Conservation (phyloP, 1,284 basidiomycete genomes). For the Ustilago sp. region DNA sequence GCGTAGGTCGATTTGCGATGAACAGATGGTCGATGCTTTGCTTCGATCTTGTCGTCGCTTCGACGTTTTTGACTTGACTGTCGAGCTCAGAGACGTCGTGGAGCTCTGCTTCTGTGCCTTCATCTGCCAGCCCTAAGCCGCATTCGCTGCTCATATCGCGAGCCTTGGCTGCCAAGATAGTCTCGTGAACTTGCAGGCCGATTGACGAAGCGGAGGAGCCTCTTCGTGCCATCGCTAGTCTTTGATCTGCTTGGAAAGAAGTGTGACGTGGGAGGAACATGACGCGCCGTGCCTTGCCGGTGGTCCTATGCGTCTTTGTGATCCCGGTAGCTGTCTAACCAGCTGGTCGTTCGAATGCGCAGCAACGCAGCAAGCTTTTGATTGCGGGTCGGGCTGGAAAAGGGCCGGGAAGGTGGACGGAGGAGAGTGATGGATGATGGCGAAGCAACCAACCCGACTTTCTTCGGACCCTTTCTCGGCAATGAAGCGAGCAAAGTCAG, state of each 20-base stretch:
- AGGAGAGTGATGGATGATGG: not conserved
- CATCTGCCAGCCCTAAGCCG: constrained; percentile 39
- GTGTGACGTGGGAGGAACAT: constrained; percentile 30
- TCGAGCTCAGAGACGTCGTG: not conserved
- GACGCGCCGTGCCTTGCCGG: not conserved
- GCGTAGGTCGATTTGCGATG: not conserved
- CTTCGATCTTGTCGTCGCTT: not conserved
- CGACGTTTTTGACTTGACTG: not conserved
- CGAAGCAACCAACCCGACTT: not conserved
- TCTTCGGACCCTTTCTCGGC: constrained; percentile 1
- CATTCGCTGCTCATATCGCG: constrained; percentile 36
- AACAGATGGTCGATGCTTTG: constrained; percentile 20
- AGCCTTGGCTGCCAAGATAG: constrained; percentile 38
- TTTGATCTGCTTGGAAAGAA: constrained; percentile 18
- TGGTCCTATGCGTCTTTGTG: not conserved
- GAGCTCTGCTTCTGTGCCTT: not conserved
- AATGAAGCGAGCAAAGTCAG: not conserved
- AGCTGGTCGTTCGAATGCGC: not conserved
- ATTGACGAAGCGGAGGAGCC: constrained; percentile 21
- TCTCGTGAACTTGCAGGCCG: constrained; percentile 48
- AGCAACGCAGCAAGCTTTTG: not conserved
- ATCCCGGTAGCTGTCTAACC: too few species aligned
- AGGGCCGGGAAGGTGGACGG: not conserved
- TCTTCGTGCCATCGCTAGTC: constrained; percentile 15
- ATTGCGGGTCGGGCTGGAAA: too few species aligned